A percentile compares a stretch with the other conserved stretches of the same genome.
These are phyloP conservation scores for Pichia eremophila DNA, from an alignment of 805 yeast species.

Conservation along the genomic window DNA sequence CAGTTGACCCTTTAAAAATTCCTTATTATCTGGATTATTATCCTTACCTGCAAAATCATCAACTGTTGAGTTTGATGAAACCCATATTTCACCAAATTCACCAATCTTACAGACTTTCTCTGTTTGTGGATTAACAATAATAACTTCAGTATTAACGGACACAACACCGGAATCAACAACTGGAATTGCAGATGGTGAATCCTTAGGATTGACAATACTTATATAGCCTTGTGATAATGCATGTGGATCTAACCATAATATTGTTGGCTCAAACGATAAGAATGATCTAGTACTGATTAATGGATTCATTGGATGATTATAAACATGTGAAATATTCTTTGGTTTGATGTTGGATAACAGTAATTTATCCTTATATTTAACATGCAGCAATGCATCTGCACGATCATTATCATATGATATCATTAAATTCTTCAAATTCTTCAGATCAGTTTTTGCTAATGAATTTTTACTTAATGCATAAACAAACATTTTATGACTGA, in stretches of 20 bases:
- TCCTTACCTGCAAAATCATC: constrained; percentile 41
- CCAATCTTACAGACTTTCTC: constrained; percentile 69
- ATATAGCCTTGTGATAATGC: constrained; percentile 87
- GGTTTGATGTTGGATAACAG: constrained; percentile 55
- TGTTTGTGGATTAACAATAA: constrained; percentile 94
- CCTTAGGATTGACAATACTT: constrained; percentile 66
- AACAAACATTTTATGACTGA: constrained; percentile 74
- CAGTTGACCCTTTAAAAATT: constrained; percentile 52
- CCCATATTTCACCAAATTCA: constrained; percentile 97
- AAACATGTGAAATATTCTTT: constrained; percentile 66
- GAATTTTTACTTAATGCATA: constrained; percentile 45
- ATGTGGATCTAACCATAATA: constrained; percentile 75
- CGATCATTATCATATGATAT: constrained; percentile 61
- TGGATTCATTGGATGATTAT: constrained; percentile 73
- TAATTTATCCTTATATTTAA: constrained; percentile 52
- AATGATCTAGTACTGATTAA: constrained; percentile 79
- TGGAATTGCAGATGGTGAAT: constrained; percentile 58
- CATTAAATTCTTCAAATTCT: constrained; percentile 64
- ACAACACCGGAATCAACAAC: constrained; percentile 95
- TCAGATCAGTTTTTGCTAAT: constrained; percentile 3
- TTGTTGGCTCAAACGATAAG: constrained; percentile 80
- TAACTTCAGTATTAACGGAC: constrained; percentile 87
- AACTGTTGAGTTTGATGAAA: constrained; percentile 78
- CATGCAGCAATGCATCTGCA: constrained; percentile 53
- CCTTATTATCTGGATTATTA: constrained; percentile 29